Percentiles rank a stretch among this genome's conserved stretches.
phyloP scores from a whole-genome alignment of 1,284 basidiomycete genomes.

The Ceratobasidium sp. region DNA sequence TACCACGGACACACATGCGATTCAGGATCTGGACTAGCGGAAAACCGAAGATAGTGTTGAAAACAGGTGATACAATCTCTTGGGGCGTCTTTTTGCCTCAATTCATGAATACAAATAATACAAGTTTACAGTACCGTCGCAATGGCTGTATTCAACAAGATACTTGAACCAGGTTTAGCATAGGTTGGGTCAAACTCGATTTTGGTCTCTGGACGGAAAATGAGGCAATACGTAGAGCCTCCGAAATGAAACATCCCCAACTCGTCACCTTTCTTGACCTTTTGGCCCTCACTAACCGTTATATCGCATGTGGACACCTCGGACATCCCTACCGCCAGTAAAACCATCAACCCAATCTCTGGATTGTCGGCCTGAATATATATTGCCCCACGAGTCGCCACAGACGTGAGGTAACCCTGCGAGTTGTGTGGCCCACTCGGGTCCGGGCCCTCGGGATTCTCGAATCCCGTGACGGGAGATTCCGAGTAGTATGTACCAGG shows the following conservation, averaged over 20 bases:
- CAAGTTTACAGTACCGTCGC: no score
- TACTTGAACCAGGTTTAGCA: no score
- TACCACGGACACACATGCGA: no score
- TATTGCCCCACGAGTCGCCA: constrained; percentile 62
- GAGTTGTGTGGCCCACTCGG: constrained; percentile 50
- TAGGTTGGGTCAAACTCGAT: neutral
- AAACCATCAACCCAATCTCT: constrained; percentile 61
- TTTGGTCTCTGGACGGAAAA: constrained; percentile 39
- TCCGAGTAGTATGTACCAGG: constrained; percentile 64
- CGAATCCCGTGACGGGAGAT: constrained; percentile 46
- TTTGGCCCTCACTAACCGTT: constrained; percentile 52
- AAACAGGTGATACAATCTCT: no score
- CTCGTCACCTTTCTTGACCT: constrained; percentile 35
- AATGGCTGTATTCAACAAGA: no score
- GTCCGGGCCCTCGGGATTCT: constrained; percentile 49
- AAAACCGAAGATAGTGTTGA: no score
- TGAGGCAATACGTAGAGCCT: constrained; percentile 39
- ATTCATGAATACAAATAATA: no score
- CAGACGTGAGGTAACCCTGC: constrained; percentile 56
- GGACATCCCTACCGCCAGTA: constrained; percentile 65
- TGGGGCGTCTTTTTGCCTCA: no score
- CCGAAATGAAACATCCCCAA: constrained; percentile 43
- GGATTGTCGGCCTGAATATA: constrained; percentile 65
- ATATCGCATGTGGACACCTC: constrained; percentile 66
- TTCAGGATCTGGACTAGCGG: no score